Base-by-base conservation (phyloP, 805 yeast species). In the Metahyphopichia silvanorum region DNA sequence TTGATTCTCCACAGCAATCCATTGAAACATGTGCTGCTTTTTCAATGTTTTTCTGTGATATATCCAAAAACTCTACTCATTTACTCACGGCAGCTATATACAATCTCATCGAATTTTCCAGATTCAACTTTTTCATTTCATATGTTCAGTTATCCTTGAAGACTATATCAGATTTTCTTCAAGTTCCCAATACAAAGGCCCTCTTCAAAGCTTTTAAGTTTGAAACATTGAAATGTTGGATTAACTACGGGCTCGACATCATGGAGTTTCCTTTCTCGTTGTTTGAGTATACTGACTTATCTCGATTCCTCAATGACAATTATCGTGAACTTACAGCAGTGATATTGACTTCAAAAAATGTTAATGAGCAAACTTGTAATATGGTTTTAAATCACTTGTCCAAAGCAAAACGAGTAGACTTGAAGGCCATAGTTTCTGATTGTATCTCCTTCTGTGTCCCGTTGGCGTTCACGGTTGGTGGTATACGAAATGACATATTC, bases 181-280 rank as follows among this genome's bases (percentile, higher is more conserved):
- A 40, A 0, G 26, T 53, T 5, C 20, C 31, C 0, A 25, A 33
- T 11, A 25, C 53, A 0, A 39, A 27, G 11, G 31, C 28, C 1
- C 35, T 72, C 4, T 68, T 69, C 39, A 47, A 48, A 29, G 33
- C 42, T 9, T 44, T 58, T 17, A 58, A 51, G 29, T 42, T 59
- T 21, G 63, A 62, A 10, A 46, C 74, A 3, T 48, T 76, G 29
- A 66, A 58, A 34, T 55, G 55, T 14, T 76, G 79, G 79, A 54
- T 57, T 48, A 48, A 51, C n/a, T 57, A 54, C 32, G 51, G 55
- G 3, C 28, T 43, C 9, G 42, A 47, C 3, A 38, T 72, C 10
- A 33, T 37, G 0, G 42, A 43, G 1, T 73, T 75, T 38, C 81
- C 80, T 0, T 63, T 27, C 33, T 38, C 35, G 1, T 34, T 70